Evolutionary conservation across 1,284 basidiomycete species (phyloP).

Genomic region (Ganoderma meredithae): DNA sequence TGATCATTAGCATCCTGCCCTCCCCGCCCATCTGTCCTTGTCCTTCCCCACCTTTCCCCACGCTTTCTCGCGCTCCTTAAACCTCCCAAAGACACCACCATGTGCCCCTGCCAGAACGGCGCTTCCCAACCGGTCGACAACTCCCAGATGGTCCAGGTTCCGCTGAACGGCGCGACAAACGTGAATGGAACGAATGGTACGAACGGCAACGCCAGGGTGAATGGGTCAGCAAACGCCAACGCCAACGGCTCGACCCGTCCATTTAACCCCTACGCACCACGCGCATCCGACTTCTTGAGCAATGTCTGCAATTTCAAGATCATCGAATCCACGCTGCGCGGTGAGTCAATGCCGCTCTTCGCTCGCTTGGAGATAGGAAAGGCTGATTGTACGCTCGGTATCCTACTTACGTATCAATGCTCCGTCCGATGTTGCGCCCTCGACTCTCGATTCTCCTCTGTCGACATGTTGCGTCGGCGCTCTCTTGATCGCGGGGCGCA

Average conservation of each 20-base stretch:
- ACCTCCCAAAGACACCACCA: constrained; percentile 42
- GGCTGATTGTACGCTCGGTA: constrained; percentile 1
- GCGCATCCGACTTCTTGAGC: constrained; percentile 91
- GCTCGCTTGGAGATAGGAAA: not conserved
- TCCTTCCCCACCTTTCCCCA: constrained; percentile 6
- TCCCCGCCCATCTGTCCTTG: constrained; percentile 6
- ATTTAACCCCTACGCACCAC: constrained; percentile 85
- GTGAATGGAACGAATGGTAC: constrained; percentile 33
- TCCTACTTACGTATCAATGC: not conserved
- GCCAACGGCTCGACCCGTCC: constrained; percentile 50
- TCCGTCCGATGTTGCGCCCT: not conserved
- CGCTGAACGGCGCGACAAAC: constrained; percentile 45
- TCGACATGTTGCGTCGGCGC: constrained; percentile 19
- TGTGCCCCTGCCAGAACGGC: constrained; percentile 74
- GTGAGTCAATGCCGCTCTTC: constrained; percentile 49
- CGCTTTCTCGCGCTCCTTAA: not conserved
- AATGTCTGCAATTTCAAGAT: constrained; percentile 95
- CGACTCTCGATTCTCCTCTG: not conserved
- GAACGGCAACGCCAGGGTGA: constrained; percentile 32
- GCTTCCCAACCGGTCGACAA: constrained; percentile 54
- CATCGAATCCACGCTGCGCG: constrained; percentile 96
- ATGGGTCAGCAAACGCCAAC: constrained; percentile 44
- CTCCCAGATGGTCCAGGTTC: constrained; percentile 72
- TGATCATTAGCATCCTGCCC: constrained; percentile 17
- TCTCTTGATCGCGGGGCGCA: not conserved